Evolutionary conservation across 352 stramenopile genomes (phyloP), one percentile per base, ranked within the genome.

Genomic region (Hyaloperonospora brassicae): DNA sequence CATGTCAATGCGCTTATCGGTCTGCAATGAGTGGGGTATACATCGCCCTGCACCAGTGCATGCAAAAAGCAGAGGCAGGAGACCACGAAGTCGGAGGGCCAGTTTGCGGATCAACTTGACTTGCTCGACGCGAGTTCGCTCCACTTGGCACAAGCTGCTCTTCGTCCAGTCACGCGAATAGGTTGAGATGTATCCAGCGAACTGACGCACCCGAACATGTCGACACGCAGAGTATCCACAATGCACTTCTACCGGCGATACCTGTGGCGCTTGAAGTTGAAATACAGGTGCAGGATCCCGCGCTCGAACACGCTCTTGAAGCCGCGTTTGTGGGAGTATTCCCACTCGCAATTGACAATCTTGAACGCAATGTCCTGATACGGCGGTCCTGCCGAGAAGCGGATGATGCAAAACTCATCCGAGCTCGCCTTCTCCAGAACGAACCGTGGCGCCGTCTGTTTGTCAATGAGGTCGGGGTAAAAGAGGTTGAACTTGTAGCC

Each of bases 401-500:
- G 89, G 24, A 99, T 91, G 68, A 99, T 98, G 70, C 92, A 98
- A 68, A 99, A 99, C 24, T 98, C 84, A 43, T 74, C 60, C 31
- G 91, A 85, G 58, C 95, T 93, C 10, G 93, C 34, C 47, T 85
- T 84, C 64, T 99, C 95, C 58, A 99, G 55, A 27, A 91, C 84
- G 69, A 97, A 99, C 10, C 89, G 89, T 13, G 97, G 97, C 0
- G 96, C 95, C 35, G 95, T 87, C 39, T 77, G 86, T 57, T 97
- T 97, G 72, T 99, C 95, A 47, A 99, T 96, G 14, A 99, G 82
- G 66, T 99, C 97, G 39, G 97, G 96, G 76, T 99, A 99, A 61
- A 99, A 99, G 34, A 99, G 74, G 55, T 98, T 99, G 79, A 99
- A 99, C 68, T 98, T 99, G 86, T 99, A 99, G 36, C 97, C 97